phyloP scores from a whole-genome alignment of 2,329 filamentous ascomycete species.

The Fusarium ramigenum region DNA sequence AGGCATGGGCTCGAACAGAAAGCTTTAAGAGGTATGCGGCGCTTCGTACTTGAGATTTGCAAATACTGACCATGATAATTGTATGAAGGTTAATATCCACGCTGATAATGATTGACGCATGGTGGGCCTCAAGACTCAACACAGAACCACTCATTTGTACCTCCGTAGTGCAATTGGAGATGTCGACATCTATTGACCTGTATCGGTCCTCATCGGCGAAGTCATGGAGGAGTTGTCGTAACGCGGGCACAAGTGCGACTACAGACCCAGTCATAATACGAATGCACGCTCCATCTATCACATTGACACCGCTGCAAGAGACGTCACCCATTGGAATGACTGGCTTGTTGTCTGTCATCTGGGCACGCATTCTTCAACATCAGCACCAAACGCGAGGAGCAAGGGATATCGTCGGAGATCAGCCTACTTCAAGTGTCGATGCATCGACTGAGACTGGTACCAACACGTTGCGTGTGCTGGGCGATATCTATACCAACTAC shows the following conservation, averaged over 20 bases:
- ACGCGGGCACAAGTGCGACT: background rate
- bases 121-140: background rate
- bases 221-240: background rate
- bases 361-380: background rate
- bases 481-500: background rate
- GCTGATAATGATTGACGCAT: background rate
- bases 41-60: no score
- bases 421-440: fast-evolving
- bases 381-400: background rate
- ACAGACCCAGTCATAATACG: background rate
- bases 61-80: no score
- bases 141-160: background rate
- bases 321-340: background rate
- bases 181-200: background rate
- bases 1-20: slow-evolving; percentile 8
- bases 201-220: slow-evolving; percentile 1
- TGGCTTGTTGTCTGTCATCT: background rate
- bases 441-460: background rate
- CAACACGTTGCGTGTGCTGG: background rate
- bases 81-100: background rate
- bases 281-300: background rate
- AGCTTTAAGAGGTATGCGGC: background rate
- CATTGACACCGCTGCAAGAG: background rate
- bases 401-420: background rate
- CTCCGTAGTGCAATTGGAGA: background rate